Conservation (phyloP, 768 basidiomycete species). For the Paxillus rubicundulus region DNA sequence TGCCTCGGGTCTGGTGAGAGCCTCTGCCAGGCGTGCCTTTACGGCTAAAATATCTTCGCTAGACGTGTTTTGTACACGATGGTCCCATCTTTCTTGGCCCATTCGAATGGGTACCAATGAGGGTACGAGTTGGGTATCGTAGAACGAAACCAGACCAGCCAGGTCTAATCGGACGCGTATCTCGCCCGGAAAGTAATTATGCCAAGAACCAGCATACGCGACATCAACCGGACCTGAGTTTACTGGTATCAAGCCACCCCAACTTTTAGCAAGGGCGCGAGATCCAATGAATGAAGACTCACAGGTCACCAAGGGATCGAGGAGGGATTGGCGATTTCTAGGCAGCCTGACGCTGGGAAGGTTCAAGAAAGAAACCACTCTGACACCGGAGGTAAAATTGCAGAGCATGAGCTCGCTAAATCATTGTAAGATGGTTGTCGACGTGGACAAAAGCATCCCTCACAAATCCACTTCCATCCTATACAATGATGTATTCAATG, state of each 20-base stretch:
- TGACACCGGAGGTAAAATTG: constrained; percentile 41
- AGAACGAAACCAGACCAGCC: constrained; percentile 19
- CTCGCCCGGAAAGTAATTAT: constrained; percentile 23
- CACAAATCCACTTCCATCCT: constrained; percentile 54
- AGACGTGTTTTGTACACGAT: constrained; percentile 10
- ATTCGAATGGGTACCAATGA: constrained; percentile 8
- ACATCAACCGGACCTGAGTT: constrained; percentile 6
- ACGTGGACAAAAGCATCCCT: constrained; percentile 10
- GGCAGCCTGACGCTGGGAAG: constrained; percentile 9
- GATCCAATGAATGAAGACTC: neutral
- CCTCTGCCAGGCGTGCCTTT: constrained; percentile 3
- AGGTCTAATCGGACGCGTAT: constrained; percentile 20
- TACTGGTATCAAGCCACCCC: neutral
- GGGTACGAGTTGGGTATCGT: constrained; percentile 15
- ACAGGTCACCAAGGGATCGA: neutral
- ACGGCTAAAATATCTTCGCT: constrained; percentile 3
- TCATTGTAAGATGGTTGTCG: neutral
- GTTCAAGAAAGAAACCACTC: constrained; percentile 38
- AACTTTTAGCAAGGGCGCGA: neutral
- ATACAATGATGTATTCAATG: neutral
- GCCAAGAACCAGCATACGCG: constrained; percentile 18
- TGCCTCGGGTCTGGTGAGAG: neutral
- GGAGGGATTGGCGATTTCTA: neutral
- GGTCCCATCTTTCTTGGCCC: constrained; percentile 15
- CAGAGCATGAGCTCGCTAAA: constrained; percentile 48